Conservation (phyloP, 495 filamentous ascomycete genomes). For the Xylaria scruposa region DNA sequence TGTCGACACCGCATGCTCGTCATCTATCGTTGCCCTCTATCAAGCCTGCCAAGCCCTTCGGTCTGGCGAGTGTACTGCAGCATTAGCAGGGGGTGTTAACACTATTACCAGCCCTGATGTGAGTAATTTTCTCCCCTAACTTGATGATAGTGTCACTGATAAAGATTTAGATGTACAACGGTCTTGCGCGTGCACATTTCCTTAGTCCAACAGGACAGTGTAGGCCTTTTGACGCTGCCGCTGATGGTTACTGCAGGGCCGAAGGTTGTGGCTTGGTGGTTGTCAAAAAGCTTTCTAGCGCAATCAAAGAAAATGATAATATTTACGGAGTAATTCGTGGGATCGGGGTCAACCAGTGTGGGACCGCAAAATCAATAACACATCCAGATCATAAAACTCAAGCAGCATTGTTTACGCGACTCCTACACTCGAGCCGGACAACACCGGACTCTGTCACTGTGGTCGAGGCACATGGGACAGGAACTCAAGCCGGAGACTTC, state of each 20-base stretch:
- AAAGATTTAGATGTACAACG: constrained; percentile 42
- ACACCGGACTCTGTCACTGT: constrained; percentile 39
- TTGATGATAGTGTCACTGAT: constrained; percentile 41
- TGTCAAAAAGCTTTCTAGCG: constrained; percentile 56
- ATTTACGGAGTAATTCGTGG: constrained; percentile 61
- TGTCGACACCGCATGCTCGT: constrained; percentile 62
- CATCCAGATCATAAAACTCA: constrained; percentile 52
- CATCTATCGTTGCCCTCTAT: constrained; percentile 53
- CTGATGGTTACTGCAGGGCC: constrained; percentile 39
- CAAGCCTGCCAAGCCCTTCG: constrained; percentile 46
- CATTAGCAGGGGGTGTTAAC: constrained; percentile 49
- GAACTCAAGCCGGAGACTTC: constrained; percentile 60
- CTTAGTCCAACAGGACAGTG: constrained; percentile 40
- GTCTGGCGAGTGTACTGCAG: constrained; percentile 47
- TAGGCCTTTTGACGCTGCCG: constrained; percentile 36
- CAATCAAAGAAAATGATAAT: constrained; percentile 44
- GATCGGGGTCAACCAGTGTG: constrained; percentile 54
- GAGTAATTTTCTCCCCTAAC: neutral
- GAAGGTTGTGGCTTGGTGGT: constrained; percentile 59
- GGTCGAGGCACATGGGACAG: constrained; percentile 31
- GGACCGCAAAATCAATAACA: constrained; percentile 50
- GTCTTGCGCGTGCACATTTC: constrained; percentile 46
- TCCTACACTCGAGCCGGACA: constrained; percentile 46
- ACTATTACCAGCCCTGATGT: constrained; percentile 32
- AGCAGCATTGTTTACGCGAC: constrained; percentile 46